Conservation (phyloP, 1,284 basidiomycete genomes). For the Dichomitus squalens region DNA sequence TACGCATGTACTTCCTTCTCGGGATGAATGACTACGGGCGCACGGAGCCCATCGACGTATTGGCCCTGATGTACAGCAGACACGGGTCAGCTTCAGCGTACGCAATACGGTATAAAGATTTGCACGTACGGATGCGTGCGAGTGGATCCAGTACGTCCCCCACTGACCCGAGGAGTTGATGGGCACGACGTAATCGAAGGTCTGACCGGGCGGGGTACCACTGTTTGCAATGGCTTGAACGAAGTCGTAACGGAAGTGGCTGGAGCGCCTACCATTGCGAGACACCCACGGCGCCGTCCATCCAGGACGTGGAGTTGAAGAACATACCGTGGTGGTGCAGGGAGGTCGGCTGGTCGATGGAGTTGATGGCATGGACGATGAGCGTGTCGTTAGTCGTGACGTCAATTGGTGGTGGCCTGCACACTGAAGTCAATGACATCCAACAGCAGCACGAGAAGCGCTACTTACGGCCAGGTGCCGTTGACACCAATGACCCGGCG, state of each 20-base stretch:
- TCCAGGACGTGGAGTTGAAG: slow-evolving; percentile 85
- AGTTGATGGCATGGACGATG: slow-evolving; percentile 77
- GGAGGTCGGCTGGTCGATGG: slow-evolving; percentile 61
- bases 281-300: slow-evolving; percentile 84
- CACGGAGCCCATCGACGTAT: slow-evolving; percentile 86
- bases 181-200: slow-evolving; percentile 83
- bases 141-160: slow-evolving; percentile 92
- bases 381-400: slow-evolving; percentile 76
- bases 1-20: slow-evolving; percentile 67
- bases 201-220: slow-evolving; percentile 78
- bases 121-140: slow-evolving; percentile 56
- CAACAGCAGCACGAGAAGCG: neutral
- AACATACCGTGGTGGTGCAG: slow-evolving; percentile 93
- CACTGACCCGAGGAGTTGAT: slow-evolving; percentile 71
- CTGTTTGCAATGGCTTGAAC: slow-evolving; percentile 39
- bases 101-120: neutral
- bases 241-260: neutral
- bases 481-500: slow-evolving; percentile 87
- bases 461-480: slow-evolving; percentile 85
- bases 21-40: slow-evolving; percentile 78
- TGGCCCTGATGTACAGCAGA: slow-evolving; percentile 56
- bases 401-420: slow-evolving; percentile 78
- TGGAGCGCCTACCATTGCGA: slow-evolving; percentile 71
- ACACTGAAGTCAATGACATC: neutral
- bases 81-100: neutral